phyloP scores from a whole-genome alignment of 495 filamentous ascomycete species.

The Terfezia claveryi region DNA sequence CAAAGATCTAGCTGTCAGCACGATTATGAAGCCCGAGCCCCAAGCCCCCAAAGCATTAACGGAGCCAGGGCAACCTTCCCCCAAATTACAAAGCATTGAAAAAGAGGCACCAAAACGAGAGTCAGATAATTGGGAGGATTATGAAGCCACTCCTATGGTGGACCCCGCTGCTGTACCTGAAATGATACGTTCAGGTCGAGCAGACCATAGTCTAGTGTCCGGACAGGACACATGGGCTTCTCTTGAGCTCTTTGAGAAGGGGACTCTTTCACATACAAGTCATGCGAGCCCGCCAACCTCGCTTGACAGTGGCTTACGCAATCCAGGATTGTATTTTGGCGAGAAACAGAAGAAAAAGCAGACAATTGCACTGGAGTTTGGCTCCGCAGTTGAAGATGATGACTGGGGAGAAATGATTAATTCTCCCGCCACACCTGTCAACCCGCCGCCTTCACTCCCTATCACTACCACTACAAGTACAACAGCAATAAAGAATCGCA shows the following conservation, averaged over 20 bases:
- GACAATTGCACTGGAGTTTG: background rate
- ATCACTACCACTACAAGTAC: constrained; percentile 3
- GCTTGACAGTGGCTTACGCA: background rate
- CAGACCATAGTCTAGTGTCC: no score
- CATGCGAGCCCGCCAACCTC: background rate
- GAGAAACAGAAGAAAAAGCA: background rate
- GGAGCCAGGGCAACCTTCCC: no score
- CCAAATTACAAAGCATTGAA: no score
- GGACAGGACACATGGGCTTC: no score
- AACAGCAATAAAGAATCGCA: background rate
- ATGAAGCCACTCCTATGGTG: no score
- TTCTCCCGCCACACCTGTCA: constrained; percentile 12
- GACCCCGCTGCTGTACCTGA: no score
- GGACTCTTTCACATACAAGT: background rate
- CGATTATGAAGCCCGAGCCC: no score
- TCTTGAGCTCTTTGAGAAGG: background rate
- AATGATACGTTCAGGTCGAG: no score
- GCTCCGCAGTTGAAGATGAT: constrained; percentile 16
- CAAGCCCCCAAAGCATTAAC: no score
- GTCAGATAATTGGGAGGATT: no score
- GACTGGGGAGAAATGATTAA: constrained; percentile 25
- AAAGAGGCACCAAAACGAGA: background rate
- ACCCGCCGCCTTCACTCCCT: constrained; percentile 1
- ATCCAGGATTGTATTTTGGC: background rate
- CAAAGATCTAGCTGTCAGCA: background rate